Base-by-base conservation (phyloP, 495 filamentous ascomycete genomes). In the Talaromyces ruber region DNA sequence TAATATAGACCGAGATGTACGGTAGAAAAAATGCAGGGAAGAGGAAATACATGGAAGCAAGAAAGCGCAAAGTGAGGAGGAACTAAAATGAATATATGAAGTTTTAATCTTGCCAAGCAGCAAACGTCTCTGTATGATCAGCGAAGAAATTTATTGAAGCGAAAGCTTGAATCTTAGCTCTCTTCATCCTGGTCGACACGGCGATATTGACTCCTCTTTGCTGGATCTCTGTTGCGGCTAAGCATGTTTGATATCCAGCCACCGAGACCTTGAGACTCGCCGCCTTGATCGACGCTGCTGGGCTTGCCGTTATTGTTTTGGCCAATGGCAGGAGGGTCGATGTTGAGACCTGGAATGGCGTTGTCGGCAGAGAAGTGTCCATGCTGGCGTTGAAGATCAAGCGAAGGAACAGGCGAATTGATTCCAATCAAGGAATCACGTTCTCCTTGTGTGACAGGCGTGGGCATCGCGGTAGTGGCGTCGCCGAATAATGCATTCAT, bases 401-500 rank as follows among this genome's bases (percentile, higher is more conserved):
- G 82, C 0, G 86, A 90, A 14, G 90, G 86, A 1, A 92, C 84
- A 25, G 92, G 92, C 9, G 93, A 96, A 24, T 81, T 78, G 43
- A 76, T 76, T 64, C 84, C 81, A 69, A 93, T 83, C 12, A 95
- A 77, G 22, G 90, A 91, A 16, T 87, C 89, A 8, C 85, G 83
- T 70, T 96, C 92, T 9, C 79, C 86, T 39, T 88, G 79, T 11
- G 85, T 86, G 18, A 81, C 76, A 9, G 88, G 88, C 1, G 88
- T 90, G 3, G 87, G 86, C 80, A 88, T 86, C n/a, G 82, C 80
- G 6, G 86, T 89, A 9, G 89, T 91, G 32, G 91, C 88, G 74
- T 97, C 93, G 51, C 93, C 93, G 68, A 97, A 97, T 9, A 97
- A 74, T 22, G 80, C 72, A 70, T 95, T 88, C 94, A 98, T 98